phyloP scores from a whole-genome alignment of 2,329 filamentous ascomycete species.

The Byssochlamys sp. region DNA sequence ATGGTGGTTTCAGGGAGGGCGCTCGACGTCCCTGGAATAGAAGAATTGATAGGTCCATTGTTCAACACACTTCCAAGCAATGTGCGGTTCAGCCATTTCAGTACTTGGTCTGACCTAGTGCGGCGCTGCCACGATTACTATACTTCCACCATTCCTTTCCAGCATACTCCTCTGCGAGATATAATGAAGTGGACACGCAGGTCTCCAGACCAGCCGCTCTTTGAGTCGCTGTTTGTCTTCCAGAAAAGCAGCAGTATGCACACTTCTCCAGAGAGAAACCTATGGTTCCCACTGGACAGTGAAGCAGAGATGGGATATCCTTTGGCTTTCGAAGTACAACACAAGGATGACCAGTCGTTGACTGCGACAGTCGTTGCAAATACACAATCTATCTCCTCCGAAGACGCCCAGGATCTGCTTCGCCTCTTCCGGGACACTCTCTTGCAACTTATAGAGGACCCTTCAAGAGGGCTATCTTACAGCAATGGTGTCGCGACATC shows the following conservation, averaged over 20 bases:
- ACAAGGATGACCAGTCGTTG: constrained; percentile 42
- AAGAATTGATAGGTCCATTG: constrained; percentile 65
- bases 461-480: constrained; percentile 11
- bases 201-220: constrained; percentile 50
- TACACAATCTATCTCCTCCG: constrained; percentile 29
- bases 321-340: constrained; percentile 63
- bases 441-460: constrained; percentile 23
- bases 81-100: constrained; percentile 33
- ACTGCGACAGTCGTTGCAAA: constrained; percentile 53
- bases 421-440: constrained; percentile 34
- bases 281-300: constrained; percentile 50
- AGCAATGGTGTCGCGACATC: constrained; percentile 3
- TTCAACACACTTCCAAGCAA: constrained; percentile 82
- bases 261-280: constrained; percentile 14
- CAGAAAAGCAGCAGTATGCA: constrained; percentile 42
- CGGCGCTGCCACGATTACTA: constrained; percentile 62
- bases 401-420: constrained; percentile 32
- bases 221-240: constrained; percentile 76
- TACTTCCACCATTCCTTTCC: constrained; percentile 57
- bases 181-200: constrained; percentile 68
- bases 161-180: constrained; percentile 67
- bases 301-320: constrained; percentile 56
- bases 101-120: constrained; percentile 54
- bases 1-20: constrained; percentile 70
- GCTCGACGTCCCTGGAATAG: constrained; percentile 54